Evolutionary conservation across 257 asterid genomes (phyloP), one percentile per base, ranked within the genome.

Genomic region (Solanum corneliomulleri): DNA sequence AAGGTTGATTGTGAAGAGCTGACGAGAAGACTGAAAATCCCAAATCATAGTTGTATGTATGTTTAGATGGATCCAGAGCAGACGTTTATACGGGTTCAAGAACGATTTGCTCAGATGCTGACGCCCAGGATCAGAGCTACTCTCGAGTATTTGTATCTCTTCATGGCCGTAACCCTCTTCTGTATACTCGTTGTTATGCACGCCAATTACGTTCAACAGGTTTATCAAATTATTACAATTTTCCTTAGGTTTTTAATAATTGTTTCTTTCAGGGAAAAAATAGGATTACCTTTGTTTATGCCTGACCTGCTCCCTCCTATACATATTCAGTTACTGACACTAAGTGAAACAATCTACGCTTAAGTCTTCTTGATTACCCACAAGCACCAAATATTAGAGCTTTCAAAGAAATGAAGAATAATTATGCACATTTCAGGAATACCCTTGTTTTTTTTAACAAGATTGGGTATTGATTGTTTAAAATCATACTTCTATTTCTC

Each of bases 201-300:
- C 98, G 98, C 98, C 88, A 97, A 97, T 93, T 97, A 97, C 88
- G 99, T 97, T 89, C 99, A 95, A 86, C 99, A 97, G 98, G 99
- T 11, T 8, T 37, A 72, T 85, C 45, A 27, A 5, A 3, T 45
- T 60, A 23, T 29, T 15, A 39, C 4, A 27, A 27, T 68, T 27
- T 68, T 68, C 39, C 23, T 35, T 68, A 37, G 15, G 16, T n/a
- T n/a, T 64, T 64, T 64, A 64, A 64, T 64, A 64, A 64, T n/a
- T 64, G 3, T n/a, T 64, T 72, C 18, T 13, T 68, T 29, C 6
- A 27, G 44, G 25, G 6, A 6, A 16, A 31, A 69, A 70, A 70
- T 66, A 29, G 23, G 41, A 69, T 69, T 71, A 52, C 62, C 62
- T 52, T 18, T 52, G 62, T 52, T 16, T 49, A 16, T 49, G 23